Evolutionary conservation across 2,329 filamentous ascomycete species (phyloP).

Genomic region (Diaporthe amygdali): DNA sequence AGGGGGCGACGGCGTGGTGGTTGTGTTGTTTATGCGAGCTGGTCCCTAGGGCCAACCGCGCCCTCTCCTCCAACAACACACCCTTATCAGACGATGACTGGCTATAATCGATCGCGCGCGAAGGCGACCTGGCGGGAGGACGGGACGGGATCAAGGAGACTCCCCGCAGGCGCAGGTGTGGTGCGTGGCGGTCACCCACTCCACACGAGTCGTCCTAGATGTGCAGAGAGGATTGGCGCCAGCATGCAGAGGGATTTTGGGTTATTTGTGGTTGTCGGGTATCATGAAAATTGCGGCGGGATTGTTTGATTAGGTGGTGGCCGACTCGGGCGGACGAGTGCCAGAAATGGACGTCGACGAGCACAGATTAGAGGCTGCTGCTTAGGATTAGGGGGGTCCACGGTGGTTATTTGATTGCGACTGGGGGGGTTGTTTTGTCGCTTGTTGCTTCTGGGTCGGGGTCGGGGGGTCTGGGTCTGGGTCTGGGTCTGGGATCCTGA

Average conservation of each 20-base stretch:
- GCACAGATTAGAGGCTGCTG: not conserved
- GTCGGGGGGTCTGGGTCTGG: not conserved
- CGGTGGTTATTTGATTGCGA: constrained; percentile 21
- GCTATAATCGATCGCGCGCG: constrained; percentile 10
- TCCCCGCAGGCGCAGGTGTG: not conserved
- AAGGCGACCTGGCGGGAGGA: constrained; percentile 12
- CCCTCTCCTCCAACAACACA: not conserved
- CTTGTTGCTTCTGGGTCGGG: not conserved
- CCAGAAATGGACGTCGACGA: constrained; percentile 8
- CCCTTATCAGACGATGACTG: constrained; percentile 4
- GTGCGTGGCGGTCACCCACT: constrained; percentile 21
- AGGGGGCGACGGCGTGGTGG: constrained; percentile 4
- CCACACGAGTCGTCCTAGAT: constrained; percentile 21
- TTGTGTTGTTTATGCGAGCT: constrained; percentile 14
- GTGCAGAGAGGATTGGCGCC: not conserved
- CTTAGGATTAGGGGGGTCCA: constrained; percentile 13
- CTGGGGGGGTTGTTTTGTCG: not conserved
- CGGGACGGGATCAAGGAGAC: not conserved
- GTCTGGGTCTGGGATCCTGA: constrained; percentile 6
- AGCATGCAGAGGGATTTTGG: not conserved
- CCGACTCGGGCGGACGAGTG: constrained; percentile 6
- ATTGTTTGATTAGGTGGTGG: not conserved
- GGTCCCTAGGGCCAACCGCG: constrained; percentile 11
- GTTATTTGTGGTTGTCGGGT: not conserved
- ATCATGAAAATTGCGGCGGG: not conserved